Base-by-base conservation (phyloP, 331 rosid species). In the Ulmus americana region DNA sequence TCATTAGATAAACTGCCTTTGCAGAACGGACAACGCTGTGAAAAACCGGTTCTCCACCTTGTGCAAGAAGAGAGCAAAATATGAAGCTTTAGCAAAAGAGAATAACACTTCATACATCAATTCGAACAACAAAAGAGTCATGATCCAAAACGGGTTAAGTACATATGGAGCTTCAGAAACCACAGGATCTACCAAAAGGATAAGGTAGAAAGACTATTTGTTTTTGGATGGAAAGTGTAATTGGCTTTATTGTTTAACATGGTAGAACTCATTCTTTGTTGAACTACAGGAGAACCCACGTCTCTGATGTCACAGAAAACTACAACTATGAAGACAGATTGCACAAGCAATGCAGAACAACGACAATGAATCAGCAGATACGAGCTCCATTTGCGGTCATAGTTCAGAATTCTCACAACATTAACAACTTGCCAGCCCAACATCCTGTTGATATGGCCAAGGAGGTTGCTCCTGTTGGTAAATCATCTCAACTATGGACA, bases 1-100 rank as follows among this genome's bases (percentile, higher is more conserved):
- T 47, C 28, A 52, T 52, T 8, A 50, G 39, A 15, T 35, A 18
- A 73, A 44, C 52, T 69, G 62, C 45, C 55, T 55, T 10, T 49
- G 67, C 95, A 94, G 99, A 87, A 94, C 99, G 57, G 99, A 94
- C 78, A 94, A 94, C 14, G 99, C 99, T 9, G 99, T 94, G 69
- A 94, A 94, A 70, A 94, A 94, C 72, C 95, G 99, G 10, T 90
- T 94, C 83, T 74, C 99, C 64, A 94, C 97, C 12, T 67, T 94
- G 78, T 84, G 99, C 88, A 94, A 94, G 83, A 94, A 94, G 96
- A 90, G 88, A 80, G 97, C 99, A 45, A 94, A 94, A 78, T 85
- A 85, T 61, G 99, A 87, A 70, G 96, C 96, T 71, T 76, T 87
- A 62, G 90, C 95, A 7, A 94, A 94, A 81, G 96, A 90, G 81